Evolutionary conservation across 208 protist species (phyloP).

Genomic region (Trypanosoma caninum): DNA sequence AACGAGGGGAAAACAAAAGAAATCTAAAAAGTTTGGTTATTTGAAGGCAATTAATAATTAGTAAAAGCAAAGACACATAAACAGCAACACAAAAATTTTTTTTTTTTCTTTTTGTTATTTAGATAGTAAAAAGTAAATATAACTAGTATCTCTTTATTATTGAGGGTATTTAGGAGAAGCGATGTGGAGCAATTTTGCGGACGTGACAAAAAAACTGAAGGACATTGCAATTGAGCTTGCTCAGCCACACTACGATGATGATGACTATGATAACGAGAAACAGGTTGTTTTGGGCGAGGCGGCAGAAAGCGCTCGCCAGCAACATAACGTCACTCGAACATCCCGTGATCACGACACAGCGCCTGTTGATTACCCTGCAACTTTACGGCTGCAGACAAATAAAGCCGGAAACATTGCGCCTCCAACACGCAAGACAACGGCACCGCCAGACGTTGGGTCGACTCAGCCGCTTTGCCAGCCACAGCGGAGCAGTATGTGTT

Average conservation of each 20-base stretch:
- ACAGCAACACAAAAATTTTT: neutral
- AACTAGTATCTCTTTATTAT: constrained; percentile 5
- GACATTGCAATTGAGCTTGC: constrained; percentile 74
- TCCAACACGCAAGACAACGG: too few relatives aligned
- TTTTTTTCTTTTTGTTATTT: constrained; percentile 22
- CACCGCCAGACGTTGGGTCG: too few relatives aligned
- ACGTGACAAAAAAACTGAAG: constrained; percentile 65
- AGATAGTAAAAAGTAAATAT: neutral
- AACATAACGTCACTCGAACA: too few relatives aligned
- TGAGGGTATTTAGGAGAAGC: neutral
- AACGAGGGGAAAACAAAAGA: too few relatives aligned
- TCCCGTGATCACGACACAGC: too few relatives aligned
- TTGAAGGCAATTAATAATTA: neutral
- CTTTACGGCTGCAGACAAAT: too few relatives aligned
- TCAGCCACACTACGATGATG: constrained; percentile 47
- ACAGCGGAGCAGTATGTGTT: too few relatives aligned
- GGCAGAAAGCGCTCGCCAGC: too few relatives aligned
- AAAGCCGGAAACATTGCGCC: too few relatives aligned
- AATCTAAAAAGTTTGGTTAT: too few relatives aligned
- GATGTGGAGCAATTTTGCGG: constrained; percentile 49
- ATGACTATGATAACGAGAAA: constrained; percentile 8
- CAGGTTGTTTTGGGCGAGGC: neutral
- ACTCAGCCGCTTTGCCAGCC: too few relatives aligned
- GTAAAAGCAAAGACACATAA: neutral
- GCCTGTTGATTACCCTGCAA: too few relatives aligned